phyloP scores from a whole-genome alignment of 768 basidiomycete genomes.

The Phylloporus sp. region DNA sequence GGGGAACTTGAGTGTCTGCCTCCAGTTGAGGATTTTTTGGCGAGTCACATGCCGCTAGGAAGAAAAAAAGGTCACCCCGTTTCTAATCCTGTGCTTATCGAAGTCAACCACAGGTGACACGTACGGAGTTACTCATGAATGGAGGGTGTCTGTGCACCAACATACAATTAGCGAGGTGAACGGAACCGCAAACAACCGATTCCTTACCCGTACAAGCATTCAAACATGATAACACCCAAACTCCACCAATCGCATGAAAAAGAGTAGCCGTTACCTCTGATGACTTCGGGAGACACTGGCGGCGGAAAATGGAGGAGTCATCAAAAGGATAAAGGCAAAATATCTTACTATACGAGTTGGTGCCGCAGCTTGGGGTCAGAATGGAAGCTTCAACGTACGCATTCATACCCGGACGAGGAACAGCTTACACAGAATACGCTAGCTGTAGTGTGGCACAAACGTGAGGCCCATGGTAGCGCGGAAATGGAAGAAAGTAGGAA shows the following conservation, averaged over 20 bases:
- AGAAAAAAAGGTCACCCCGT: conserved; percentile 11
- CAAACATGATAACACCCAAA: conserved; percentile 94
- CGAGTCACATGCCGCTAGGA: conserved; percentile 84
- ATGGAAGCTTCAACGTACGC: conserved; percentile 25
- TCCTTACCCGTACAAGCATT: conserved; percentile 85
- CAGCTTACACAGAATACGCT: conserved; percentile 81
- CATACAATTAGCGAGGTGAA: conserved; percentile 21
- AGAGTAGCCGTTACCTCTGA: conserved; percentile 87
- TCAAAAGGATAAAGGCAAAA: conserved; percentile 24
- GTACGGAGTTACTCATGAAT: conserved; percentile 90
- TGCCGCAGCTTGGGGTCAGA: conserved; percentile 62
- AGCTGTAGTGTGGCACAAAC: conserved; percentile 44
- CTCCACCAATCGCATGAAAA: conserved; percentile 99
- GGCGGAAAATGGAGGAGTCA: conserved; percentile 23
- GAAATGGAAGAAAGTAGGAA: conserved; percentile 30
- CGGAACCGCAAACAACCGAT: conserved; percentile 26
- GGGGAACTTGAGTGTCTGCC: conserved; percentile 83
- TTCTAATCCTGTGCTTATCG: conserved; percentile 20
- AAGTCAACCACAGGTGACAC: conserved; percentile 25
- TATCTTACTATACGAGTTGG: conserved; percentile 79
- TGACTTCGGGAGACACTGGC: conserved; percentile 86
- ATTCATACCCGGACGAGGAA: conserved; percentile 14
- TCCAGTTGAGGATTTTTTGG: conserved; percentile 98
- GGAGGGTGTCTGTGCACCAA: conserved; percentile 71
- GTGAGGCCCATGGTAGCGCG: conserved; percentile 23